These are phyloP conservation scores for Cladorrhinum samala DNA, from an alignment of 495 filamentous ascomycete species.

Conservation along the genomic window DNA sequence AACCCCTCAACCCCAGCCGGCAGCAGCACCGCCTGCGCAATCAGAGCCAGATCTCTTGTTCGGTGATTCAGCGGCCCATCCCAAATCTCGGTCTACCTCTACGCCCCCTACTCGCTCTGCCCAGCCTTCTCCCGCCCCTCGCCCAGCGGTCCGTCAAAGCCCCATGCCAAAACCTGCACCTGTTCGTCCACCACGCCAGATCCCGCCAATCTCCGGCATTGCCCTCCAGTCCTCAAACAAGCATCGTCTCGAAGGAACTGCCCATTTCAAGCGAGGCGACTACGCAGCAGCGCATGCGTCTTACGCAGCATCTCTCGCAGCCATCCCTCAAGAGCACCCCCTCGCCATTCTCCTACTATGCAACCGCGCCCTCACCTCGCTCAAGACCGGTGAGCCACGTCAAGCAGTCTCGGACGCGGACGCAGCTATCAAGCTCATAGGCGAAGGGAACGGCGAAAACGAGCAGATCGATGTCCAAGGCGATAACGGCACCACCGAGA, in stretches of 20 bases:
- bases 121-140: conserved; percentile 26
- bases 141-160: conserved; percentile 39
- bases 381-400: conserved; percentile 88
- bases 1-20: conserved; percentile 37
- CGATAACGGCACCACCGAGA: conserved; percentile 49
- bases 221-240: conserved; percentile 65
- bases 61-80: conserved; percentile 28
- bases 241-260: conserved; percentile 72
- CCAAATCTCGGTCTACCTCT: conserved; percentile 15
- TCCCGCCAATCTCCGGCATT: conserved; percentile 61
- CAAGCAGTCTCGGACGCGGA: conserved; percentile 79
- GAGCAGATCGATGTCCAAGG: conserved; percentile 65
- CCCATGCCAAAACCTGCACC: conserved; percentile 27
- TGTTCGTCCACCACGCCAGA: conserved; percentile 47
- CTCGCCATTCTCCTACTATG: conserved; percentile 78
- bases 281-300: conserved; percentile 76
- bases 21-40: conserved; percentile 37
- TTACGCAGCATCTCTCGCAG: conserved; percentile 69
- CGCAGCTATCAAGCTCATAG: conserved; percentile 71
- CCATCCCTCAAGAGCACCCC: conserved; percentile 74
- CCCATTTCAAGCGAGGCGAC: conserved; percentile 90
- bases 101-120: conserved; percentile 21
- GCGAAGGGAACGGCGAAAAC: conserved; percentile 64
- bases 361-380: conserved; percentile 82
- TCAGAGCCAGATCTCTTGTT: conserved; percentile 55